Base-by-base conservation (phyloP, 805 yeast genomes). In the Zygotorulaspora danielsina region DNA sequence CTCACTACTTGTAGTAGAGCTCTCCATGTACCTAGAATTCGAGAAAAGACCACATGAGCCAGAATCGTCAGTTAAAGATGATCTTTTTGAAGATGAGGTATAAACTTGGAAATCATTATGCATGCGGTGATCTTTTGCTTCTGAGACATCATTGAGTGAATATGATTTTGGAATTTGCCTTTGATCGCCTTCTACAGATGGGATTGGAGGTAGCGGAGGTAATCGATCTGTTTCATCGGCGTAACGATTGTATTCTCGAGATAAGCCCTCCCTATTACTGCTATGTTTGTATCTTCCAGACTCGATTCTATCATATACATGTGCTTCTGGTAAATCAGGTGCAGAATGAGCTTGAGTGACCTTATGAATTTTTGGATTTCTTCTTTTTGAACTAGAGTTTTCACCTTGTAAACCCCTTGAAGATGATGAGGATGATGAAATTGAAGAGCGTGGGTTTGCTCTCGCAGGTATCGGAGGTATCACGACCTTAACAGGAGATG, bases 11-110 rank as follows among this genome's bases (percentile, higher is more conserved):
- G 64, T 53, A 18, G 56, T 49, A 1, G 88, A 80, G 39, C 69
- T 70, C 1, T 74, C 72, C 54, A 76, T 65, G 37, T 67, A 70
- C 10, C 75, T 70, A 1, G 78, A 67, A 36, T 63, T 62, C 6
- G 71, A 65, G 39, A 66, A 66, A 4, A 51, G 34, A 15, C 43
- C 53, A n/a, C 54, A 44, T 3, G 50, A 44, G 10, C 32, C 26
- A 12, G 50, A 39, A 11, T 41, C 45, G 16, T 30, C 45, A 12
- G 41, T 39, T 15, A 44, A 25, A 4, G 47, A 39, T 3, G 41
- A 39, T 17, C 37, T 33, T 26, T 33, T 44, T 6, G 35, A 40
- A 29, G 51, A 49, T 15, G 36, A 46, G 15, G 6, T 12, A 15
- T 27, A 6, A 6, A 38, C 38, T 21, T 50, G 47, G 29, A 42